phyloP scores from a whole-genome alignment of 2,329 filamentous ascomycete genomes.

The Ascochyta fabae region DNA sequence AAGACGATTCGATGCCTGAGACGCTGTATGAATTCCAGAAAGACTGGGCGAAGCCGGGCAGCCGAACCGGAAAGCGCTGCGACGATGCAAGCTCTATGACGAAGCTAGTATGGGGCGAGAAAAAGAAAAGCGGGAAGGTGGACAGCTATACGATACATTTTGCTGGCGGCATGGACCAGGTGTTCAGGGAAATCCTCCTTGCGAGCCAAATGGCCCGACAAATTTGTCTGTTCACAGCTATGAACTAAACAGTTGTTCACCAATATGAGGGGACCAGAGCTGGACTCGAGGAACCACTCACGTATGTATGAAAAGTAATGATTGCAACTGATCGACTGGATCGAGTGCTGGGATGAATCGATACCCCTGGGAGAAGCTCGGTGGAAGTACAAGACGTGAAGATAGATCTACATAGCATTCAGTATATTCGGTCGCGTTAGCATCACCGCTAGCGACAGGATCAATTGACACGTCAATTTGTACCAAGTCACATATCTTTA shows the following conservation, averaged over 20 bases:
- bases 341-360: not conserved
- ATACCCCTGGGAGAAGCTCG: not conserved
- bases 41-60: constrained; percentile 46
- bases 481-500: not conserved
- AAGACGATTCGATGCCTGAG: constrained; percentile 55
- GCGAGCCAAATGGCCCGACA: constrained; percentile 49
- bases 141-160: constrained; percentile 49
- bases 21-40: constrained; percentile 45
- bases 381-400: not conserved
- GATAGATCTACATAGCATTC: not conserved
- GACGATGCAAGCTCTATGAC: constrained; percentile 39
- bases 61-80: constrained; percentile 44
- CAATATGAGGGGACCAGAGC: not conserved
- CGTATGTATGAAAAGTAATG: not conserved
- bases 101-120: constrained; percentile 47
- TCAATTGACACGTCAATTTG: not conserved
- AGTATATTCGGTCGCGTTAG: not conserved
- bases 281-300: not conserved
- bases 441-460: not conserved
- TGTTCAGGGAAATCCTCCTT: constrained; percentile 45
- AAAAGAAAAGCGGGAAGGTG: constrained; percentile 45
- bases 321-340: not conserved
- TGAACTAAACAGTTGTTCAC: constrained; percentile 29
- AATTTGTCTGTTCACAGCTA: constrained; percentile 47
- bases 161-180: constrained; percentile 46